Base-by-base conservation (phyloP, 2,329 filamentous ascomycete species). In the Epicoccum sorghinum region DNA sequence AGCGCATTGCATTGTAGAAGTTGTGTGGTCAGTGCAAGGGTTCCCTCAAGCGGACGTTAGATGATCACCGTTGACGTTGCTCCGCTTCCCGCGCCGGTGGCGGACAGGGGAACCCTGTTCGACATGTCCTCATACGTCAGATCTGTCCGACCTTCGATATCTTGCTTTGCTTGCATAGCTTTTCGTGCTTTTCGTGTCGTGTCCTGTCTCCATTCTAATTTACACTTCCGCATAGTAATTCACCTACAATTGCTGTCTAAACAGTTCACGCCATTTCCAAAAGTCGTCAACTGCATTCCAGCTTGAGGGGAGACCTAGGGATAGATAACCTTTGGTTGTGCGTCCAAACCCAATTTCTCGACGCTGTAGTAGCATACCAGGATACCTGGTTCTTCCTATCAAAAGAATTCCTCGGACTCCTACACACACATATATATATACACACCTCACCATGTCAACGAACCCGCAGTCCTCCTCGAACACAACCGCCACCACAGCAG, bases 41-140 rank as follows among this genome's bases (percentile, higher is more conserved):
- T 7, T 29, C 27, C 9, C 6, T 6, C 6, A 9, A 29, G 27
- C 27, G 27, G 23, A 32, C 51, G 44, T 52, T 52, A 52, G 56
- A 38, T 47, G 60, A 62, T 66, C 49, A 49, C 55, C 55, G 55
- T 58, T 55, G 43, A 57, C 60, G 64, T 58, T 41, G 59, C 64
- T 63, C 51, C 64, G 39, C 48, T 59, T 18, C 45, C 57, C 47
- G 43, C 32, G 18, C 42, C 30, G 14, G 42, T 52, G 36, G 42
- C 25, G 46, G 54, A 46, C 58, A 61, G 46, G 58, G 54, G 40
- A 53, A 37, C 62, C 65, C 55, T 62, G 65, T 51, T 54, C 32
- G 48, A 50, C 54, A 60, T 61, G 61, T 62, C 67, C 67, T 69
- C 64, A 66, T 73, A 73, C 70, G 70, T 73, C 71, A 74, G 63